Evolutionary conservation across 169 alveolate genomes (phyloP).

Genomic region (Plasmodium cynomolgi): DNA sequence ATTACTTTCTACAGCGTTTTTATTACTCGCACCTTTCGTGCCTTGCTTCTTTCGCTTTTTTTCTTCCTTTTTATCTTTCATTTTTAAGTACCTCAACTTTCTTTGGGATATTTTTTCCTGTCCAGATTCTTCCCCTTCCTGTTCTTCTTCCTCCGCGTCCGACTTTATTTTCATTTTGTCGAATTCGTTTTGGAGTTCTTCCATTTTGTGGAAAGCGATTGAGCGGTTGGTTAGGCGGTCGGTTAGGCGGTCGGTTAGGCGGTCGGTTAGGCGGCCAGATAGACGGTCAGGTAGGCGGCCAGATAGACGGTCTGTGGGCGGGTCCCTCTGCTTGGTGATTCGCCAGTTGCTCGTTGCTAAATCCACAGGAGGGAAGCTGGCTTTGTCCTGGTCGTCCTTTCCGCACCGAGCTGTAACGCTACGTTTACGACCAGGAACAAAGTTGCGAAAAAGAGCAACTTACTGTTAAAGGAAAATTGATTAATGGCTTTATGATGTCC

Average conservation of each 20-base stretch:
- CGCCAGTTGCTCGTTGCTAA: background rate
- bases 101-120: conserved; percentile 47
- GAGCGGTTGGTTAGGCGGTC: background rate
- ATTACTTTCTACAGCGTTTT: background rate
- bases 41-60: conserved; percentile 37
- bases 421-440: background rate
- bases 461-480: background rate
- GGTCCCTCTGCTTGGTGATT: background rate
- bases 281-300: too few species aligned
- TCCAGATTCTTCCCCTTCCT: conserved; percentile 1
- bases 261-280: too few species aligned
- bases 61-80: conserved; percentile 71
- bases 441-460: background rate
- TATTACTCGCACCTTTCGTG: conserved; percentile 13
- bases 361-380: background rate
- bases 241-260: too few species aligned
- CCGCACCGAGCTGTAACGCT: background rate
- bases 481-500: background rate
- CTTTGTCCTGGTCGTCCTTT: background rate
- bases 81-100: conserved; percentile 44
- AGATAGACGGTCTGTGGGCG: background rate
- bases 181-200: background rate
- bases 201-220: background rate
- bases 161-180: background rate
- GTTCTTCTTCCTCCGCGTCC: conserved; percentile 26